Evolutionary conservation across 2,329 filamentous ascomycete species (phyloP).

Genomic region (Karstenula rhodostoma): DNA sequence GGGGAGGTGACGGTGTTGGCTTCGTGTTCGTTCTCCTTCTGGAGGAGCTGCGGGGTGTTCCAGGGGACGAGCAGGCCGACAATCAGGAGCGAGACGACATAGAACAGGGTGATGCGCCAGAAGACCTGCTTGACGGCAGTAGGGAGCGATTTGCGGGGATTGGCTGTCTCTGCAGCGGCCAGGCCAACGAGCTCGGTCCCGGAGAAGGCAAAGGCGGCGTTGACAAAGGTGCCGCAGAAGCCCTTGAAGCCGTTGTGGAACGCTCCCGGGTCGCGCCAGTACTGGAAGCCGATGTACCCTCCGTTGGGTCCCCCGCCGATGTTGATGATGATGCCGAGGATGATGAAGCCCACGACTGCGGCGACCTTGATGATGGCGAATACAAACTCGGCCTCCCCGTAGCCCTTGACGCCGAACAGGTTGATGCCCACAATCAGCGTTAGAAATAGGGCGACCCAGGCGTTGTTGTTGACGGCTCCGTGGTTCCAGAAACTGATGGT

Average conservation of each 20-base stretch:
- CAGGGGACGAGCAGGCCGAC: conserved; percentile 85
- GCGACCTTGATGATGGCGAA: conserved; percentile 87
- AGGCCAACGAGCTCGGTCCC: conserved; percentile 81
- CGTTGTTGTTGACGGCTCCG: conserved; percentile 56
- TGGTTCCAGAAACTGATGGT: conserved; percentile 83
- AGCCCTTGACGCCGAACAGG: conserved; percentile 71
- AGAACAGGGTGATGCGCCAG: conserved; percentile 87
- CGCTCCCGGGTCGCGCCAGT: conserved; percentile 82
- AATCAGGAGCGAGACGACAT: conserved; percentile 81
- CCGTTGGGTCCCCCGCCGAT: conserved; percentile 72
- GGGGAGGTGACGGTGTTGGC: conserved; percentile 80
- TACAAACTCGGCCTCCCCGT: conserved; percentile 88
- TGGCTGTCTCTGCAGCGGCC: conserved; percentile 79
- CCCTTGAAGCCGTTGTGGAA: conserved; percentile 85
- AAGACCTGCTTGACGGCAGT: conserved; percentile 95
- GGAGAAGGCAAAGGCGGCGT: conserved; percentile 77
- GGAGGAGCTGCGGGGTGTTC: conserved; percentile 69
- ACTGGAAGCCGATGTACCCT: conserved; percentile 78
- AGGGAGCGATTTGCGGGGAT: conserved; percentile 83
- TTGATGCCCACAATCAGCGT: conserved; percentile 81
- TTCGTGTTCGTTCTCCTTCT: conserved; percentile 60
- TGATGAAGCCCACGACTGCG: conserved; percentile 87
- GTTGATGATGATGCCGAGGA: conserved; percentile 86
- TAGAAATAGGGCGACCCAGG: conserved; percentile 86
- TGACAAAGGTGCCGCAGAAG: conserved; percentile 80